Conservation (phyloP, 352 stramenopile species). For the Pythium coloratum region DNA sequence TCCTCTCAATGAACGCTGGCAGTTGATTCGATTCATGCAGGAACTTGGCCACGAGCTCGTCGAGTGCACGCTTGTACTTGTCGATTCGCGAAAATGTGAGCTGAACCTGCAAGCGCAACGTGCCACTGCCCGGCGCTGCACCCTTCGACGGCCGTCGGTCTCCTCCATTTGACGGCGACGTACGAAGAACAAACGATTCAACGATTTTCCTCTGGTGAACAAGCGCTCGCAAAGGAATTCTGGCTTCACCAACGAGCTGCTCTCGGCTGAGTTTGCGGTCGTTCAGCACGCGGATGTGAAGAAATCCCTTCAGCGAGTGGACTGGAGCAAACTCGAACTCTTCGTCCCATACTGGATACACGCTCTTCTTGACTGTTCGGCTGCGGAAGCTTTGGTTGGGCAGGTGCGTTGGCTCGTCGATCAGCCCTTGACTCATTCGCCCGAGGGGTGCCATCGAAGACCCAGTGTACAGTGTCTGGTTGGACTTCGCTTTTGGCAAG, state of each 20-base stretch:
- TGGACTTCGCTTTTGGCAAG: conserved; percentile 13
- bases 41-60: conserved; percentile 61
- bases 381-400: conserved; percentile 44
- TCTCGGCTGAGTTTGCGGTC: conserved; percentile 67
- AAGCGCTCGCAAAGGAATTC: conserved; percentile 58
- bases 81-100: conserved; percentile 63
- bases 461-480: not conserved
- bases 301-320: conserved; percentile 61
- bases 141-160: not conserved
- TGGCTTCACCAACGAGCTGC: conserved; percentile 65
- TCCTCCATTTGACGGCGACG: conserved; percentile 16
- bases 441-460: not conserved
- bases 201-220: conserved; percentile 64
- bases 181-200: conserved; percentile 57
- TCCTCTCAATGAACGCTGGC: conserved; percentile 55
- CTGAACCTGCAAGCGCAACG: conserved; percentile 60
- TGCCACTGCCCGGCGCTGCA: conserved; percentile 26
- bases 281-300: conserved; percentile 68
- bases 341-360: conserved; percentile 82
- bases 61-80: conserved; percentile 53
- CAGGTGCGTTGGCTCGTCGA: conserved; percentile 7
- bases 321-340: conserved; percentile 67
- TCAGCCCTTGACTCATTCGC: not conserved
- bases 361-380: conserved; percentile 65
- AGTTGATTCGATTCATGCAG: conserved; percentile 53